Evolutionary conservation across 208 protist genomes (phyloP).

Genomic region (Novymonas esmeraldas): DNA sequence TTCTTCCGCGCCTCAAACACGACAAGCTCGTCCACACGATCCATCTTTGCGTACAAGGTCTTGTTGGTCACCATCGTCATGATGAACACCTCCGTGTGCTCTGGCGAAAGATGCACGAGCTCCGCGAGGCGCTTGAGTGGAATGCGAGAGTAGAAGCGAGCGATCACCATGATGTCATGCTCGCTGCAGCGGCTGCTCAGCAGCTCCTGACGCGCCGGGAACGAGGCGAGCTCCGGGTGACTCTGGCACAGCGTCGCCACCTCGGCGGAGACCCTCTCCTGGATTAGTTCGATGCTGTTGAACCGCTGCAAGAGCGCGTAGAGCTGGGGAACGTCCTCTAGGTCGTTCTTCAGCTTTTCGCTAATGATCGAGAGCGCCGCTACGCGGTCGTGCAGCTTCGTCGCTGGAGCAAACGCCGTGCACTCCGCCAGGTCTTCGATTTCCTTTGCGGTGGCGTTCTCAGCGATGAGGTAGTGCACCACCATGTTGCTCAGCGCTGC

Average conservation of each 20-base stretch:
- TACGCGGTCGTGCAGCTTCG: slow-evolving; percentile 59
- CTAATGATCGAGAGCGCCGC: slow-evolving; percentile 53
- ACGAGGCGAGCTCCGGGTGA: slow-evolving; percentile 71
- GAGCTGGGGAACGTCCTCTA: slow-evolving; percentile 78
- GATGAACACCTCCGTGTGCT: slow-evolving; percentile 93
- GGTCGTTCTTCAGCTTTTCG: slow-evolving; percentile 56
- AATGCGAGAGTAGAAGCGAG: slow-evolving; percentile 95
- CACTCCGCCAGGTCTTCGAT: slow-evolving; percentile 83
- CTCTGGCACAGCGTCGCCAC: slow-evolving; percentile 64
- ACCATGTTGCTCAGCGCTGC: slow-evolving; percentile 77
- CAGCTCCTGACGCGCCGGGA: slow-evolving; percentile 63
- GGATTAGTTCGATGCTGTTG: slow-evolving; percentile 87
- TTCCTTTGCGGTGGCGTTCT: slow-evolving; percentile 81
- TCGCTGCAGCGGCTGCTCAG: slow-evolving; percentile 94
- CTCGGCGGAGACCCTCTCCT: slow-evolving; percentile 61
- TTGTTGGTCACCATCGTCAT: slow-evolving; percentile 92
- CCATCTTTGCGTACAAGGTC: slow-evolving; percentile 94
- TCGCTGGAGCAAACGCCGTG: slow-evolving; percentile 69
- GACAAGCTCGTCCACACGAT: slow-evolving; percentile 92
- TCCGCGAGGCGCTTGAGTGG: slow-evolving; percentile 85
- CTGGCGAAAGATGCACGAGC: slow-evolving; percentile 88
- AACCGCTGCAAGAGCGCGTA: slow-evolving; percentile 79
- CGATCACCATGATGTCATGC: slow-evolving; percentile 95
- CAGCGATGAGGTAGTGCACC: slow-evolving; percentile 82
- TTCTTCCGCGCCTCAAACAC: slow-evolving; percentile 91